phyloP scores from a whole-genome alignment of 2,329 filamentous ascomycete species.

The Fusarium nurragi region DNA sequence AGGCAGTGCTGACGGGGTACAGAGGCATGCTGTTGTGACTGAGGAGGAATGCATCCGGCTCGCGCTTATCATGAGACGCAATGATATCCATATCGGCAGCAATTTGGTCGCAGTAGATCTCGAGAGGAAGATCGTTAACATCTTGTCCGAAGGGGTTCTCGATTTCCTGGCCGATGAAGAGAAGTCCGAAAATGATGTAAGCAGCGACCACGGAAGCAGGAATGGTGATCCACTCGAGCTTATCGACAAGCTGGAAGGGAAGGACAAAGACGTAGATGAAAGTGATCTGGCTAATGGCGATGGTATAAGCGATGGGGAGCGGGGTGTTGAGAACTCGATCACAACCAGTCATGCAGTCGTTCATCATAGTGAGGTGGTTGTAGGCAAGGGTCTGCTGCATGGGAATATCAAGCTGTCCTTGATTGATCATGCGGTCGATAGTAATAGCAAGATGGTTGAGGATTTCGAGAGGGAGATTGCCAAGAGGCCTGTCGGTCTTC shows the following conservation, averaged over 20 bases:
- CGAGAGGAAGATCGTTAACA: slow-evolving; percentile 82
- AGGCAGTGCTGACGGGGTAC: slow-evolving; percentile 61
- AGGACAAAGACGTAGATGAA: slow-evolving; percentile 84
- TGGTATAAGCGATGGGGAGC: slow-evolving; percentile 82
- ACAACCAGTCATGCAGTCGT: slow-evolving; percentile 76
- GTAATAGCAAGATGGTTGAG: slow-evolving; percentile 76
- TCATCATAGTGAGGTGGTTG: slow-evolving; percentile 70
- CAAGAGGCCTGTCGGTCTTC: slow-evolving; percentile 74
- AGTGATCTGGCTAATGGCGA: slow-evolving; percentile 86
- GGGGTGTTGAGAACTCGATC: slow-evolving; percentile 86
- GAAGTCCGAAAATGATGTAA: slow-evolving; percentile 84
- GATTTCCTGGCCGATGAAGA: slow-evolving; percentile 79
- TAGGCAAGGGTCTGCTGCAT: slow-evolving; percentile 70
- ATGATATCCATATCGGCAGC: slow-evolving; percentile 79
- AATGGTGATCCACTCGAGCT: slow-evolving; percentile 78
- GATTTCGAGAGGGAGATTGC: slow-evolving; percentile 86
- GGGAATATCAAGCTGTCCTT: slow-evolving; percentile 64
- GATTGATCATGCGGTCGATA: slow-evolving; percentile 67
- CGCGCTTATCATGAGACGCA: slow-evolving; percentile 59
- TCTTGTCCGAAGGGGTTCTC: slow-evolving; percentile 88
- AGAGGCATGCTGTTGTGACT: slow-evolving; percentile 60
- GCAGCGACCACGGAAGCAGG: slow-evolving; percentile 76
- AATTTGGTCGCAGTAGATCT: slow-evolving; percentile 79
- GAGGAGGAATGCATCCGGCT: slow-evolving; percentile 47
- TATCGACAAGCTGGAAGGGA: slow-evolving; percentile 78